Base-by-base conservation (phyloP, 768 basidiomycete genomes). In the Coprinopsis strossmayeri region DNA sequence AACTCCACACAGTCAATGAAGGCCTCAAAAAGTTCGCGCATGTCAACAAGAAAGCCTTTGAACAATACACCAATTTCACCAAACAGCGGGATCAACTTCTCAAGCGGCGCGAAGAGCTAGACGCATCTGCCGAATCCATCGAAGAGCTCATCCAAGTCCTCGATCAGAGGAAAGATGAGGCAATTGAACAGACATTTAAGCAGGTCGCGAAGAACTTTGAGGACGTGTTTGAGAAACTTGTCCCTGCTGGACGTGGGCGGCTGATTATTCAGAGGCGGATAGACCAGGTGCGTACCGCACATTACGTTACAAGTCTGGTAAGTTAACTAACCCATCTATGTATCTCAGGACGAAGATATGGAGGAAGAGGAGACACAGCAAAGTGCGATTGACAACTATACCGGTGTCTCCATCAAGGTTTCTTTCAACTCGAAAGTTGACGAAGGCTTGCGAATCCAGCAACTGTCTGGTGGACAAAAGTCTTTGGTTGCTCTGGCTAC, bases 371-470 rank as follows among this genome's bases (percentile, higher is more conserved):
- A 86, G 32, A 78, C 78, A 0, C 86, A 85, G 54, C 84, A 82
- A 53, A 84, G 79, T 55, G 69, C 75, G 5, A 82, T 97, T 40
- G 94, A 97, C 59, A 95, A 91, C 60, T 98, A 99, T 60, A 96
- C 92, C 0, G 96, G 96, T 7, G 87, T 99, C 9, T 87, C 94
- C 0, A 99, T 98, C 64, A 92, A 95, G 71, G 91, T 98, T 5
- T 98, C 95, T 1, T 99, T 99, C 77, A 98, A 99, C 68, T 97
- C 94, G 1, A 97, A 97, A 66, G 86, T 87, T 2, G 94, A 98
- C 61, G 96, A 99, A 65, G 95, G 96, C 0, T 71, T 98, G 47
- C 81, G 91, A 49, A 97, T 99, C 55, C 93, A 96, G 61, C 96
- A 99, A 62, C 66, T 99, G 2, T 96, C 93, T 3, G 96, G 96